Evolutionary conservation across 1,284 basidiomycete genomes (phyloP).

Genomic region (Microbotryum violaceum): DNA sequence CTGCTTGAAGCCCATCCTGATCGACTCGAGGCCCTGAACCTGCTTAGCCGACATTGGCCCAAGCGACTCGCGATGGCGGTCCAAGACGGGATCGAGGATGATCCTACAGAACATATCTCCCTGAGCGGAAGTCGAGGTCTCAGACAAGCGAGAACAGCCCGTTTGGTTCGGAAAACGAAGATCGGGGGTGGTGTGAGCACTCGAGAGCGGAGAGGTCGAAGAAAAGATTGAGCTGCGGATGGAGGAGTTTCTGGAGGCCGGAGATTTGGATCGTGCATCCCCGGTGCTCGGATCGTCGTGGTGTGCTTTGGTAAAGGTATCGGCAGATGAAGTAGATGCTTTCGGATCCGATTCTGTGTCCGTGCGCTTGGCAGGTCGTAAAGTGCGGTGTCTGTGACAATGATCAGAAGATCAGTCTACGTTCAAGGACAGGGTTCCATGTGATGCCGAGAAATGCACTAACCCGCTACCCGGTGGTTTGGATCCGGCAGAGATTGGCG

Average conservation of each 20-base stretch:
- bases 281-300: conserved; percentile 7
- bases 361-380: neutral
- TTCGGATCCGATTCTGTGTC: conserved; percentile 9
- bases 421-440: no score
- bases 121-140: neutral
- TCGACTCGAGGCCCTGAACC: conserved; percentile 41
- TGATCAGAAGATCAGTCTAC: no score
- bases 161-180: neutral
- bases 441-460: no score
- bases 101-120: neutral
- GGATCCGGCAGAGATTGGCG: no score
- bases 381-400: no score
- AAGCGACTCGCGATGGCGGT: neutral
- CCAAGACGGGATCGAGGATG: neutral
- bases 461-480: no score
- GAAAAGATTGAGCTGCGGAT: no score
- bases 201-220: neutral
- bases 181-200: neutral
- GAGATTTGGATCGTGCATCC: neutral
- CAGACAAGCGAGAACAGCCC: neutral
- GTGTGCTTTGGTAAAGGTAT: no score
- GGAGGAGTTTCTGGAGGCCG: neutral
- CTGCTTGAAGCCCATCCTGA: conserved; percentile 41
- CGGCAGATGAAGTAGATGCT: no score
- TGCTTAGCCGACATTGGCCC: conserved; percentile 27